A percentile compares a stretch with the other conserved stretches of the same genome.
Conservation (phyloP, 495 filamentous ascomycete genomes). For the Aspergillus mulundensis region DNA sequence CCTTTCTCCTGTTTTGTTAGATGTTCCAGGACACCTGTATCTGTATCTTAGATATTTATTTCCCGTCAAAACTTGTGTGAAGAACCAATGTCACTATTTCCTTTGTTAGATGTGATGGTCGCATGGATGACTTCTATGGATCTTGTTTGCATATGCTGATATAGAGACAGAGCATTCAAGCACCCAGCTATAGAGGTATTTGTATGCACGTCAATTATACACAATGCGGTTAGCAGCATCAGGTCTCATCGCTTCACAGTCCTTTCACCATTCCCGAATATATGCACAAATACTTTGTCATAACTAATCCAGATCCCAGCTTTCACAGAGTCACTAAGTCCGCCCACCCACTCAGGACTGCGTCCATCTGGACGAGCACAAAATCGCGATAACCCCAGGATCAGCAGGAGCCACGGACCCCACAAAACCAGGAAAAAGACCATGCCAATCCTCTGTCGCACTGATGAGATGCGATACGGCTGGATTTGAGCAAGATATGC, state of each 20-base stretch:
- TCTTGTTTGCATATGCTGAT: too few relatives aligned
- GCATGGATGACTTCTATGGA: not conserved
- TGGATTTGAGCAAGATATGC: constrained; percentile 61
- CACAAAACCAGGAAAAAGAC: constrained; percentile 56
- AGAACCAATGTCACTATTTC: constrained; percentile 32
- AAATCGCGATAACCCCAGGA: constrained; percentile 43
- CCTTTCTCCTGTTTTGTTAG: constrained; percentile 42
- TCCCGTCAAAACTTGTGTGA: constrained; percentile 40
- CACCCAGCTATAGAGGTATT: not conserved
- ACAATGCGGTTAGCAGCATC: too few relatives aligned
- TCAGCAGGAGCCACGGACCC: constrained; percentile 51
- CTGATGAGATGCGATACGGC: constrained; percentile 64
- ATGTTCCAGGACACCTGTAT: constrained; percentile 45
- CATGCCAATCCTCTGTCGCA: constrained; percentile 61
- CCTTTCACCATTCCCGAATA: constrained; percentile 89
- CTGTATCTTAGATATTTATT: constrained; percentile 50
- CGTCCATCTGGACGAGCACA: constrained; percentile 62
- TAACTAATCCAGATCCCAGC: constrained; percentile 67
- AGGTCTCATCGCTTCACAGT: constrained; percentile 36
- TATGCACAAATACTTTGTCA: constrained; percentile 58
- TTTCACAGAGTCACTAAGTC: constrained; percentile 44
- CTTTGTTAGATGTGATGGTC: constrained; percentile 23
- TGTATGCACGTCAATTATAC: not conserved
- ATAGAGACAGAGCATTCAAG: not conserved
- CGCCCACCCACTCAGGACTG: constrained; percentile 62